A percentile compares a stretch with the other conserved stretches of the same genome.
Evolutionary conservation across 78 protist genomes (phyloP).

Genomic region (Monosiga brevicollis): DNA sequence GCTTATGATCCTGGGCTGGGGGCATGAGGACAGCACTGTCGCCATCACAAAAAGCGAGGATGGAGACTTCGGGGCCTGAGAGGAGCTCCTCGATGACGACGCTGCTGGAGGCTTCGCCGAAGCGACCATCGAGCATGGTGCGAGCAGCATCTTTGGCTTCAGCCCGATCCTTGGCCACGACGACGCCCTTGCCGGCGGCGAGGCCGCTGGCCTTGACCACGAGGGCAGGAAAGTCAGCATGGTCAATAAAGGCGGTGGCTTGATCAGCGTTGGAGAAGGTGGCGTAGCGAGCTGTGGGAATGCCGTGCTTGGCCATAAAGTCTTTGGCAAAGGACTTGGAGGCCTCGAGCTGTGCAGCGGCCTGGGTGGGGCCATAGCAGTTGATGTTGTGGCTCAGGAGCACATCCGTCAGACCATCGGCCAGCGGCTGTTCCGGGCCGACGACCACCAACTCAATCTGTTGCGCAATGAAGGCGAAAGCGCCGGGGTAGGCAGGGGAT

Average conservation of each 20-base stretch:
- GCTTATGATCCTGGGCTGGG: constrained; percentile 74
- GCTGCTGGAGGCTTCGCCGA: constrained; percentile 19
- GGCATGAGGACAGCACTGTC: constrained; percentile 28
- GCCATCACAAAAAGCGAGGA: constrained; percentile 70
- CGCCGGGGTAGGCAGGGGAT: too few relatives aligned
- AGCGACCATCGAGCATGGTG: constrained; percentile 28
- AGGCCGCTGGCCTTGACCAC: constrained; percentile 60
- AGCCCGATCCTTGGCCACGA: constrained; percentile 43
- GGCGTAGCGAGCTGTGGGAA: constrained; percentile 69
- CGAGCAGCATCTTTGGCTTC: constrained; percentile 33
- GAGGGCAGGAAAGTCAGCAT: neutral
- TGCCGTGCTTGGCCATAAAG: constrained; percentile 59
- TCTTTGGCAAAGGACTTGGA: constrained; percentile 78
- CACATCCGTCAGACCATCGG: too few relatives aligned
- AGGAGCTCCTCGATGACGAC: constrained; percentile 68
- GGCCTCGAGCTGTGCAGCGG: constrained; percentile 74
- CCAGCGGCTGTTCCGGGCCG: constrained; percentile 84
- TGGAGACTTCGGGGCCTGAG: constrained; percentile 59
- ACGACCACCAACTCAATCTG: constrained; percentile 47
- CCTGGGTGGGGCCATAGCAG: constrained; percentile 59
- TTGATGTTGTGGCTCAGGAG: too few relatives aligned
- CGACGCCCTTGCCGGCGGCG: constrained; percentile 85
- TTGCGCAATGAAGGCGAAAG: neutral
- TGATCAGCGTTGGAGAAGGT: neutral
- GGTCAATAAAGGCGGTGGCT: neutral